A percentile compares a stretch with the other conserved stretches of the same genome.
Conservation (phyloP, 2,329 filamentous ascomycete genomes). For the Venturia oleaginea region DNA sequence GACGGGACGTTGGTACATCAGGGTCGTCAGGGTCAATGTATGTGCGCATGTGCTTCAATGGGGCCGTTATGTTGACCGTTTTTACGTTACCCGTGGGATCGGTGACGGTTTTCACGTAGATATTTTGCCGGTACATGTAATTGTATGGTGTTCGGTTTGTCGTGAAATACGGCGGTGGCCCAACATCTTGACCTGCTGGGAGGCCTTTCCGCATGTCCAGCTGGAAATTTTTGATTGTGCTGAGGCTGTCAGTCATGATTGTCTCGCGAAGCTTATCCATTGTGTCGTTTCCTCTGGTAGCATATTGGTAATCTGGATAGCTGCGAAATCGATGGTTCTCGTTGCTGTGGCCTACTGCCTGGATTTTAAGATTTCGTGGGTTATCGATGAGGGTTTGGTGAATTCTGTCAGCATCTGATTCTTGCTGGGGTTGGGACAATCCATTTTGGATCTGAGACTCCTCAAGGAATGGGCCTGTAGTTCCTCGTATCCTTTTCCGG, state of each 20-base stretch:
- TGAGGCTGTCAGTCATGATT: neutral
- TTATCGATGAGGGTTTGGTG: conserved; percentile 64
- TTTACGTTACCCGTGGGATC: conserved; percentile 38
- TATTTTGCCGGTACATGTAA: conserved; percentile 78
- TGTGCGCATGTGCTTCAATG: conserved; percentile 47
- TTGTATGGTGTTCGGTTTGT: conserved; percentile 24
- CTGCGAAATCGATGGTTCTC: conserved; percentile 81
- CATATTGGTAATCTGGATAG: conserved; percentile 72
- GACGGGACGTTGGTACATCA: conserved; percentile 50
- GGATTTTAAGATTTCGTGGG: conserved; percentile 53
- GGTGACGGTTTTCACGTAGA: conserved; percentile 56
- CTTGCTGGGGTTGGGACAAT: neutral
- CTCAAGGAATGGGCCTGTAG: conserved; percentile 50
- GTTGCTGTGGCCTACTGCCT: conserved; percentile 63
- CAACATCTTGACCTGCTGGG: conserved; percentile 7
- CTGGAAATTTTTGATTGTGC: conserved; percentile 11
- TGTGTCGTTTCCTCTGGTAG: conserved; percentile 58
- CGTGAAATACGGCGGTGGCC: conserved; percentile 12
- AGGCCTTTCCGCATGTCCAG: conserved; percentile 6
- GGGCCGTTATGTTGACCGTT: conserved; percentile 17
- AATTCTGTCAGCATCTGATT: conserved; percentile 30
- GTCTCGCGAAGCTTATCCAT: conserved; percentile 59
- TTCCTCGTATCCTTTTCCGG: conserved; percentile 75
- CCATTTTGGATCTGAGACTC: conserved; percentile 4
- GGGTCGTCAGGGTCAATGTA: conserved; percentile 54